Percentiles rank a stretch among this genome's conserved stretches.
These are phyloP conservation scores for Coprinopsis sp. DNA, from an alignment of 768 basidiomycete genomes.

Conservation along the genomic window DNA sequence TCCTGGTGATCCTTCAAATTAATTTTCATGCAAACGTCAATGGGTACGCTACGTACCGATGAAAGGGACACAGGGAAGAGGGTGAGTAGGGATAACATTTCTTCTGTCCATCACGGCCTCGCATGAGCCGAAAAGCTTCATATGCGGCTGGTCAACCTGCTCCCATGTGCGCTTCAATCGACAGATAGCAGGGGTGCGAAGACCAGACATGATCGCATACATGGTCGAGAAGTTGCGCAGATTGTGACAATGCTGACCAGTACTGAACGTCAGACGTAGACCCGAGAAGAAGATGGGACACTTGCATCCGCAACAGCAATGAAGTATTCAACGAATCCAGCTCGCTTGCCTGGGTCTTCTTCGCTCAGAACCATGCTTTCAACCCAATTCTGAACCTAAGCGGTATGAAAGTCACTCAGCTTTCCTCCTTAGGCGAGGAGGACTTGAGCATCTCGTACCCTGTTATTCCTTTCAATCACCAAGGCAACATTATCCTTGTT, in stretches of 20 bases:
- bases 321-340: constrained; percentile 77
- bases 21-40: too few species aligned
- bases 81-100: too few species aligned
- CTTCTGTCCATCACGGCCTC: too few species aligned
- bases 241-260: constrained; percentile 70
- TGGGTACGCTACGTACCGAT: too few species aligned
- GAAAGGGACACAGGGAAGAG: too few species aligned
- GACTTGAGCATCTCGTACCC: constrained; percentile 35
- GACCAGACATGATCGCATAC: constrained; percentile 88
- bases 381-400: constrained; percentile 71
- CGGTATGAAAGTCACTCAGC: background rate
- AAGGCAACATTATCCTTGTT: constrained; percentile 76
- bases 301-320: constrained; percentile 86
- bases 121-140: too few species aligned
- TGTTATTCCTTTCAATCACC: constrained; percentile 82
- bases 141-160: too few species aligned
- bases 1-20: too few species aligned
- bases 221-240: constrained; percentile 93
- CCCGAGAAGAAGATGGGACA: constrained; percentile 9
- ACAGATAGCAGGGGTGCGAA: constrained; percentile 88
- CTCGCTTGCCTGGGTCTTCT: constrained; percentile 80
- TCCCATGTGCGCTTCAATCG: constrained; percentile 90
- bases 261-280: constrained; percentile 5
- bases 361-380: constrained; percentile 70
- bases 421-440: background rate